phyloP scores from a whole-genome alignment of 75 land plant species.

The Cryptomeria japonica region DNA sequence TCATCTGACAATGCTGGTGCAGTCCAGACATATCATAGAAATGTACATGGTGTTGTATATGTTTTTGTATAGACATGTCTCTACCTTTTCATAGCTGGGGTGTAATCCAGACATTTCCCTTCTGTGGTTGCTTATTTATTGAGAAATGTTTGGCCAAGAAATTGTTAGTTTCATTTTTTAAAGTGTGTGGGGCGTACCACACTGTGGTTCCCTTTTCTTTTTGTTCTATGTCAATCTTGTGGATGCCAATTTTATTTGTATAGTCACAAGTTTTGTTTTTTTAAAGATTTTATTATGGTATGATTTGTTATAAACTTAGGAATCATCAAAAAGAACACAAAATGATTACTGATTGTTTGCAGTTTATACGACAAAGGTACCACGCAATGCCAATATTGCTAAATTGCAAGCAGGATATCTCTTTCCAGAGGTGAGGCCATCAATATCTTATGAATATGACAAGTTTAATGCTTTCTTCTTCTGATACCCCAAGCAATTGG shows the following conservation, averaged over 20 bases:
- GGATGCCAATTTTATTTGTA: neutral
- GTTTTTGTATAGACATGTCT: neutral
- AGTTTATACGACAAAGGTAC: constrained; percentile 66
- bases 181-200: neutral
- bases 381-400: constrained; percentile 67
- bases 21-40: neutral
- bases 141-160: neutral
- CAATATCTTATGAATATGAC: constrained; percentile 7
- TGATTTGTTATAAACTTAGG: neutral
- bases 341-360: constrained; percentile 1
- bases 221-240: neutral
- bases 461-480: neutral
- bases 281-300: neutral
- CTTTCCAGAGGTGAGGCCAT: constrained; percentile 67
- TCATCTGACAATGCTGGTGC: neutral
- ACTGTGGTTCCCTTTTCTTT: neutral
- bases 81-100: neutral
- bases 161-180: neutral
- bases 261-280: neutral
- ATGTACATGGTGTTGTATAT: neutral
- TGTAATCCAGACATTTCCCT: neutral
- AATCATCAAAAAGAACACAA: neutral
- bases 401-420: constrained; percentile 68
- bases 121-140: neutral
- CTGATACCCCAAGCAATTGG: neutral